A percentile compares a stretch with the other conserved stretches of the same genome.
Conservation (phyloP, 129 eudicot genomes). For the Rutidosis leptorrhynchoides region DNA sequence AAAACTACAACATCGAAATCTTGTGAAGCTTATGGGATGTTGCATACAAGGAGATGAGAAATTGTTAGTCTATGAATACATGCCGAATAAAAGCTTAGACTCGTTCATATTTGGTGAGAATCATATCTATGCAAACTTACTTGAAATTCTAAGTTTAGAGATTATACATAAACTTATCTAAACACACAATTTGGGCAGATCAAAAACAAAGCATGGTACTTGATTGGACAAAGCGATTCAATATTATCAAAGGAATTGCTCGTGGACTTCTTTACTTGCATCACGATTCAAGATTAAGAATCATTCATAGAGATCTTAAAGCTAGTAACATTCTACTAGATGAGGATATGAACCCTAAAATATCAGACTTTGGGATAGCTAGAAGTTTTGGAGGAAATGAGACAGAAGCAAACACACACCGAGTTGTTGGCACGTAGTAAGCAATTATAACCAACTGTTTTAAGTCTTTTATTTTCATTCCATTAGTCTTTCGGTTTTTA, state of each 20-base stretch:
- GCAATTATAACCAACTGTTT: background rate
- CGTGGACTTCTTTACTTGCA: slow-evolving; percentile 42
- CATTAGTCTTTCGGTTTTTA: background rate
- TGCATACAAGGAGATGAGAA: slow-evolving; percentile 31
- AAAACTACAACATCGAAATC: slow-evolving; percentile 37
- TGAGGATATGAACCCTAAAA: slow-evolving; percentile 39
- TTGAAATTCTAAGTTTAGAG: background rate
- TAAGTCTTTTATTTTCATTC: background rate
- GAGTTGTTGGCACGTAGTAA: slow-evolving; percentile 48
- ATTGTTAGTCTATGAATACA: slow-evolving; percentile 35
- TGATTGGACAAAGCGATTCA: slow-evolving; percentile 34
- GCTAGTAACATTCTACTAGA: slow-evolving; percentile 39
- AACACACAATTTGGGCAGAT: slow-evolving; percentile 16
- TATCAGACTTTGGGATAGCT: slow-evolving; percentile 43
- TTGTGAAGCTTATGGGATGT: slow-evolving; percentile 37
- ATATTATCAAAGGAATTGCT: slow-evolving; percentile 40
- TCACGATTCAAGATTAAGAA: slow-evolving; percentile 42
- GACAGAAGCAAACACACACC: slow-evolving; percentile 29
- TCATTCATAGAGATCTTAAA: slow-evolving; percentile 45
- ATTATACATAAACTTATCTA: background rate
- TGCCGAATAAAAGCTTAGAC: slow-evolving; percentile 39
- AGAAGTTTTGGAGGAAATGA: slow-evolving; percentile 43
- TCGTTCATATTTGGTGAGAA: slow-evolving; percentile 30
- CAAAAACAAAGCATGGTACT: slow-evolving; percentile 10
- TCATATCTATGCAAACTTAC: background rate